Evolutionary conservation across 129 eudicot species (phyloP), one percentile per base, ranked within the genome.

Genomic region (Erigeron canadensis): DNA sequence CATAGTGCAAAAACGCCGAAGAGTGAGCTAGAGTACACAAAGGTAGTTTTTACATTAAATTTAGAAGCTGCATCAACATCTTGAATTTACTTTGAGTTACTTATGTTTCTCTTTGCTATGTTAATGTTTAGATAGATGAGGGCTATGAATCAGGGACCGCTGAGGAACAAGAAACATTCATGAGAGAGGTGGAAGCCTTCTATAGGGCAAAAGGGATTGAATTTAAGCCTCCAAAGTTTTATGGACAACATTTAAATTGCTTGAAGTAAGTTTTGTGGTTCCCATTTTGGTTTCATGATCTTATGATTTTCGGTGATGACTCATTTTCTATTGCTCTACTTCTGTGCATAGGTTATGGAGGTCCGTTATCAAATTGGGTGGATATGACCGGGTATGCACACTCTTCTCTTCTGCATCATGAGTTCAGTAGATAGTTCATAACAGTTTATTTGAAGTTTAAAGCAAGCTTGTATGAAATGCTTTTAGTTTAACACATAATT

Each of bases 191-290:
- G 73, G 93, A 87, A 41, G 77, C 71, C 67, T 81, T 94, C 47
- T 84, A 84, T 41, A 81, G 78, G 72, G 89, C 78, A 79, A 83
- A 74, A 71, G 73, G 67, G 39, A 42, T 83, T 80, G 97, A 90
- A 44, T 94, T 89, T 71, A 94, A 86, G 63, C 86, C 96, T 37
- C 99, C 99, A 8, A 90, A 86, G 80, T 94, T 94, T 77, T 94
- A 94, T 78, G 99, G 99, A 65, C 91, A 87, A 60, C 85, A 85
- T 8, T 77, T 94, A 48, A 94, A 94, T 72, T 90, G 86, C 48
- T 81, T 90, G 53, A 94, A 90, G 99, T 94, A 84, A 71, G 87
- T 61, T 72, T 22, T 43, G 9, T 17, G 47, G 51, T 47, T 66
- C 15, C 63, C 40, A 28, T 0, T 42, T 15, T 76, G 56, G 16